Evolutionary conservation across 2,329 filamentous ascomycete genomes (phyloP).

Genomic region (Phoma sp.): DNA sequence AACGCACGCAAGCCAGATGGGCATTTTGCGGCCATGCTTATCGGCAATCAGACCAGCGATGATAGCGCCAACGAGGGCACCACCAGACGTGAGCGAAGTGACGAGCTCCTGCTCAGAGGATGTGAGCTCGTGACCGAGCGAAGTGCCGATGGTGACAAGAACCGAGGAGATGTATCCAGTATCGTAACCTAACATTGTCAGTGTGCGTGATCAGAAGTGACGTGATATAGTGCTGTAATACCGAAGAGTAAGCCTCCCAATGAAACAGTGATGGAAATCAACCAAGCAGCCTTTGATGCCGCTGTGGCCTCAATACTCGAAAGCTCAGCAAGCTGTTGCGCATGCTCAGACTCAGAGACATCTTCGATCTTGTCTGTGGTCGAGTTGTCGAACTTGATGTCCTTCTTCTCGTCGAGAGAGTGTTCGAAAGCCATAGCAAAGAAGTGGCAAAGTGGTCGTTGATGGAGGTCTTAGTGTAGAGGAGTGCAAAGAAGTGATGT

Average conservation of each 20-base stretch:
- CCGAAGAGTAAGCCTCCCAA: conserved; percentile 40
- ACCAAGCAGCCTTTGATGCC: conserved; percentile 38
- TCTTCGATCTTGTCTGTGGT: conserved; percentile 33
- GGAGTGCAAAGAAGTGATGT: neutral
- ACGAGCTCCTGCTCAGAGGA: conserved; percentile 49
- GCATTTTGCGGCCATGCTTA: conserved; percentile 42
- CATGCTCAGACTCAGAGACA: conserved; percentile 24
- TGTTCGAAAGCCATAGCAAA: conserved; percentile 9
- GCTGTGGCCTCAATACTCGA: conserved; percentile 38
- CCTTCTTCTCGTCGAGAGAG: conserved; percentile 19
- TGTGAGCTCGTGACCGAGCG: conserved; percentile 39
- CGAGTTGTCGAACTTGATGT: conserved; percentile 25
- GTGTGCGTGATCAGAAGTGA: neutral
- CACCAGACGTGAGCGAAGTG: conserved; percentile 49
- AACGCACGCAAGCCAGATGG: conserved; percentile 37
- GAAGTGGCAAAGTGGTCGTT: neutral
- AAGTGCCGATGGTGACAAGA: conserved; percentile 47
- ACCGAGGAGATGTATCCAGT: conserved; percentile 51
- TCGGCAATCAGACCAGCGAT: conserved; percentile 48
- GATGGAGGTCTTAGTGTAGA: neutral
- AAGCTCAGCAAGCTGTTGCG: conserved; percentile 30
- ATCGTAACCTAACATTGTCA: conserved; percentile 38
- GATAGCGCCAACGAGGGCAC: conserved; percentile 49
- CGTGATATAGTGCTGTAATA: conserved; percentile 5
- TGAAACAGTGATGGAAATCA: conserved; percentile 39